Evolutionary conservation across 1,139 yeast species (phyloP).

Genomic region (Yamadazyma dendronema): DNA sequence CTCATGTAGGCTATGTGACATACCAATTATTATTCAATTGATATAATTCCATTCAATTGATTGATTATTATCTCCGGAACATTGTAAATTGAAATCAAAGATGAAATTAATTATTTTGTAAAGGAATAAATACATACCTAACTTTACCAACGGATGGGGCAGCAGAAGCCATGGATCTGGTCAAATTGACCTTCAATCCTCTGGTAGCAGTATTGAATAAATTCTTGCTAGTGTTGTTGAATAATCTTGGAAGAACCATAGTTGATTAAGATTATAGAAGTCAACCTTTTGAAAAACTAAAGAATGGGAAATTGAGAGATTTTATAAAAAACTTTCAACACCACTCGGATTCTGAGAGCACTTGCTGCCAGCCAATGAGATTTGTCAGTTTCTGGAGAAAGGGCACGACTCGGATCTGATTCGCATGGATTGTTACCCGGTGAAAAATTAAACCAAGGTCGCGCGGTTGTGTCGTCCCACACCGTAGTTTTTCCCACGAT

Average conservation of each 20-base stretch:
- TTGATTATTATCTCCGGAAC: no score
- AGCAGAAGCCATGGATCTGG: conserved; percentile 87
- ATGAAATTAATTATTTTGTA: no score
- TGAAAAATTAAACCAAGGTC: background rate
- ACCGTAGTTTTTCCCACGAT: background rate
- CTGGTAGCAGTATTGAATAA: conserved; percentile 91
- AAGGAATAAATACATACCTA: conserved; percentile 58
- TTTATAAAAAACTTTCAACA: conserved; percentile 10
- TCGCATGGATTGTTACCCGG: conserved; percentile 7
- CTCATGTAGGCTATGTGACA: no score
- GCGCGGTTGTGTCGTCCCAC: background rate
- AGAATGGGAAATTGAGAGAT: conserved; percentile 11
- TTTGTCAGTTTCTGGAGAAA: conserved; percentile 1
- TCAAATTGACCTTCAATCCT: conserved; percentile 54
- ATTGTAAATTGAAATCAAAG: no score
- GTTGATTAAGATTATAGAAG: conserved; percentile 15
- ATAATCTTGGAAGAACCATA: conserved; percentile 87
- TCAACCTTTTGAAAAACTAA: conserved; percentile 13
- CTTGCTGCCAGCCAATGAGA: conserved; percentile 8
- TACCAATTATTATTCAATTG: background rate
- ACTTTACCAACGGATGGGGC: conserved; percentile 84
- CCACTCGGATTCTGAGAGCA: conserved; percentile 11
- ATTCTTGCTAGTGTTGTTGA: conserved; percentile 79
- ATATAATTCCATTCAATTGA: background rate
- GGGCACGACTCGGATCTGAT: conserved; percentile 8